Percentiles rank a stretch among this genome's conserved stretches.
phyloP scores from a whole-genome alignment of 495 filamentous ascomycete species.

The Wilcoxina mikolae region DNA sequence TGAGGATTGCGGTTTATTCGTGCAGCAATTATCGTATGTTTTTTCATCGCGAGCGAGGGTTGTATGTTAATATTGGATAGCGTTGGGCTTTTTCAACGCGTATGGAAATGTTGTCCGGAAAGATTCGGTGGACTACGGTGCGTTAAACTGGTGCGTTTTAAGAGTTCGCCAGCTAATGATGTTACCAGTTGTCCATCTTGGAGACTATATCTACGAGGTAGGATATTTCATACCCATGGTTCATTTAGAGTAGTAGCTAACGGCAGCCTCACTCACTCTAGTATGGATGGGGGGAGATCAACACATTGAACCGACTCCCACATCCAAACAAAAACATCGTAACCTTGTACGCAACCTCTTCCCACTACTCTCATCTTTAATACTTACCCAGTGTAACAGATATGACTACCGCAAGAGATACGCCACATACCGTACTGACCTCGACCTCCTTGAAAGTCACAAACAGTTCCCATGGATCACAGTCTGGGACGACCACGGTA shows the following conservation, averaged over 20 bases:
- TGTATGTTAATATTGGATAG: conserved; percentile 13
- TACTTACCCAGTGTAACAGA: conserved; percentile 18
- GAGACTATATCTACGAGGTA: conserved; percentile 61
- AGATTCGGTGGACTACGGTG: conserved; percentile 52
- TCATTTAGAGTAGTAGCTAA: too few species aligned
- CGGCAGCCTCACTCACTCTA: too few species aligned
- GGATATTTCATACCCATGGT: conserved; percentile 40
- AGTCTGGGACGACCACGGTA: conserved; percentile 57
- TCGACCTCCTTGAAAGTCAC: conserved; percentile 43
- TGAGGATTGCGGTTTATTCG: conserved; percentile 43
- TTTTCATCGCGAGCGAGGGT: background rate
- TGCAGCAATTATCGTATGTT: conserved; percentile 42
- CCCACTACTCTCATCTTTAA: conserved; percentile 21
- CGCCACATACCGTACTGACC: conserved; percentile 48
- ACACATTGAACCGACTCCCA: conserved; percentile 41
- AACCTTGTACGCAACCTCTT: conserved; percentile 26
- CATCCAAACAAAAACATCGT: conserved; percentile 39
- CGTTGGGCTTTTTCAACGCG: conserved; percentile 48
- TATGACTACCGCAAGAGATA: conserved; percentile 48
- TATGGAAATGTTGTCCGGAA: conserved; percentile 52
- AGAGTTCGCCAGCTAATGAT: too few species aligned
- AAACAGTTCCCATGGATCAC: conserved; percentile 51
- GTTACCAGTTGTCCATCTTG: conserved; percentile 29
- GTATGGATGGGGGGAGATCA: conserved; percentile 43
- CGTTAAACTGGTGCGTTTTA: conserved; percentile 30